Conservation (phyloP, 2,329 filamentous ascomycete genomes). For the Alternaria brassicicola region DNA sequence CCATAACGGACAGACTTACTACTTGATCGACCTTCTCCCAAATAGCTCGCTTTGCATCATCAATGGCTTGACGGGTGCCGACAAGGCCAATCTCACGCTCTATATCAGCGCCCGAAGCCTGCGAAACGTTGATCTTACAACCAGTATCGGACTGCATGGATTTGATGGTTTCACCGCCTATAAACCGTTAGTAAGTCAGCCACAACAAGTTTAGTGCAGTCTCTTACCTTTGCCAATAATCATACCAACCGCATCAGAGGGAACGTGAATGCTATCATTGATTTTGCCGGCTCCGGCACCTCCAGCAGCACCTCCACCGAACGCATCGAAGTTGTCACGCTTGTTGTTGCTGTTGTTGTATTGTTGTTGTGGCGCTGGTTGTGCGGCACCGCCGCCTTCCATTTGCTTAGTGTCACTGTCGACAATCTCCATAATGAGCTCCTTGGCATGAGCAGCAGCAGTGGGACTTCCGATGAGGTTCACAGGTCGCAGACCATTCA, state of each 20-base stretch:
- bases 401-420: slow-evolving; percentile 76
- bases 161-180: slow-evolving; percentile 86
- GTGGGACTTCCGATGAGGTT: slow-evolving; percentile 83
- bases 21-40: slow-evolving; percentile 92
- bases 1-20: slow-evolving; percentile 58
- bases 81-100: slow-evolving; percentile 88
- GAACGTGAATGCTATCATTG: slow-evolving; percentile 82
- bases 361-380: slow-evolving; percentile 22
- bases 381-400: slow-evolving; percentile 39
- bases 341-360: slow-evolving; percentile 36
- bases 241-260: slow-evolving; percentile 92
- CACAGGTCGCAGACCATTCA: slow-evolving; percentile 86
- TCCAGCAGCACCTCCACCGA: slow-evolving; percentile 49
- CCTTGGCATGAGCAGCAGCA: slow-evolving; percentile 78
- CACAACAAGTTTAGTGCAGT: background rate
- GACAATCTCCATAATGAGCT: slow-evolving; percentile 90
- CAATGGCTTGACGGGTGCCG: slow-evolving; percentile 77
- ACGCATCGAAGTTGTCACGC: slow-evolving; percentile 49
- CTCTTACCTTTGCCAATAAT: slow-evolving; percentile 81
- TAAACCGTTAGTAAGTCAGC: slow-evolving; percentile 21
- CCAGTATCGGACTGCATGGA: slow-evolving; percentile 88
- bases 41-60: slow-evolving; percentile 80
- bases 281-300: slow-evolving; percentile 60
- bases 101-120: slow-evolving; percentile 77
- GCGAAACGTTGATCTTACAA: slow-evolving; percentile 94